Base-by-base conservation (phyloP, 352 stramenopile genomes). In the Phytophthora europaea region DNA sequence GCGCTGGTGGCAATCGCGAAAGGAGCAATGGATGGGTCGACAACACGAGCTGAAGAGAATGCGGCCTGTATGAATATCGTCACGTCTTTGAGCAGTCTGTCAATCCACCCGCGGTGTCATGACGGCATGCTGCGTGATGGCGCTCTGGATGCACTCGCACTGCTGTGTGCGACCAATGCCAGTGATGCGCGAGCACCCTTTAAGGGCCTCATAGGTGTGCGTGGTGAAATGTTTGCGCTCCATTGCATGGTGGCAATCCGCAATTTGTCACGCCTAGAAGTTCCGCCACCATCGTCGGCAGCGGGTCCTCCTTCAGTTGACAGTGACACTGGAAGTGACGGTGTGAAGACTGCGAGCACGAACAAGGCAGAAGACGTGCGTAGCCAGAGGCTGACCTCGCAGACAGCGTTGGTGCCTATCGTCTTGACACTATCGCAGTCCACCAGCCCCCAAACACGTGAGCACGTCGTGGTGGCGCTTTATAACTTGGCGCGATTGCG, bases 41-140 rank as follows among this genome's bases (percentile, higher is more conserved):
- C 60, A 9, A 66, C 76, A 15, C 43, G 55, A 38, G 53, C 75
- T 3, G 67, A 82, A 40, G 79, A 87, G 55, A 78, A 79, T 26
- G 55, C 50, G 16, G 76, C 79, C 38, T 76, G 73, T 43, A 89
- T 94, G 78, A 83, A 85, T 33, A 90, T 95, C 55, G 78, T 91
- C 22, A 87, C 80, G 13, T 85, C 84, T 28, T 76, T 95, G 9
- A 92, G 84, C 66, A 86, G 83, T 60, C 45, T 96, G 58, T 94
- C 87, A 13, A 81, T 72, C 51, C 84, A 93, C 52, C 45, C 74
- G 4, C 71, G 60, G 20, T 92, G 87, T 61, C 89, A 94, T 40
- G 89, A 94, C 13, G 61, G 80, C 5, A 95, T 96, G 87, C 72
- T 96, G 15, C 81, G 79, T 22, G 89, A 96, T 55, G 87, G 88